Conservation (phyloP, 1,139 yeast genomes). For the Geotrichum bryndzae region DNA sequence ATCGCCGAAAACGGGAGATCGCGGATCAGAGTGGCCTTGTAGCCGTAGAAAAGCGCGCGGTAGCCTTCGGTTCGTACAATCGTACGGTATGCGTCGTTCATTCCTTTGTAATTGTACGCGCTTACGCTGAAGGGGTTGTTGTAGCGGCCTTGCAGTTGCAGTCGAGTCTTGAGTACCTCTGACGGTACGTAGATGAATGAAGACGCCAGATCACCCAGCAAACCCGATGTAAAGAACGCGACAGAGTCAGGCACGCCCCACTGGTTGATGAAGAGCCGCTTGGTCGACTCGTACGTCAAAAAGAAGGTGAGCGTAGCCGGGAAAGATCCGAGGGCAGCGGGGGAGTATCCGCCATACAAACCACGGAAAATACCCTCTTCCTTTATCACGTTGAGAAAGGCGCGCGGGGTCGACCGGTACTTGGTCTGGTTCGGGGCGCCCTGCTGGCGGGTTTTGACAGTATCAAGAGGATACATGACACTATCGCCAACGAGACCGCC, state of each 20-base stretch:
- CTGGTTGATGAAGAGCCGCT: constrained; percentile 60
- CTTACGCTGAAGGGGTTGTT: constrained; percentile 74
- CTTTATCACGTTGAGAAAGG: constrained; percentile 61
- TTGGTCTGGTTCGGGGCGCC: constrained; percentile 69
- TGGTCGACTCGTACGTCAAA: constrained; percentile 78
- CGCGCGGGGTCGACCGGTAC: constrained; percentile 59
- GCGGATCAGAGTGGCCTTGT: constrained; percentile 84
- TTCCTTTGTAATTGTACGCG: constrained; percentile 78
- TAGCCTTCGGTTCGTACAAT: constrained; percentile 66
- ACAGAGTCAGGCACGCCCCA: constrained; percentile 65
- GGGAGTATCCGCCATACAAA: constrained; percentile 83
- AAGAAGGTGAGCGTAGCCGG: constrained; percentile 93
- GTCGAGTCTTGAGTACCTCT: constrained; percentile 88
- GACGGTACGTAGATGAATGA: constrained; percentile 95
- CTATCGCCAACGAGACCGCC: constrained; percentile 95
- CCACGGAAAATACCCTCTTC: constrained; percentile 87
- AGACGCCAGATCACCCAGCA: constrained; percentile 84
- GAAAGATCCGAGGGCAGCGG: constrained; percentile 78
- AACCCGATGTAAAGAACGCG: constrained; percentile 78
- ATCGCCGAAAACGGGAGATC: constrained; percentile 93
- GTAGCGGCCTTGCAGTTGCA: constrained; percentile 83
- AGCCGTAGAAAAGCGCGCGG: constrained; percentile 76
- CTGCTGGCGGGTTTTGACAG: constrained; percentile 94
- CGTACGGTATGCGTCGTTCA: constrained; percentile 58
- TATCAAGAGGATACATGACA: constrained; percentile 89